Evolutionary conservation across 2,329 filamentous ascomycete genomes (phyloP).

Genomic region (Aureobasidium sp.): DNA sequence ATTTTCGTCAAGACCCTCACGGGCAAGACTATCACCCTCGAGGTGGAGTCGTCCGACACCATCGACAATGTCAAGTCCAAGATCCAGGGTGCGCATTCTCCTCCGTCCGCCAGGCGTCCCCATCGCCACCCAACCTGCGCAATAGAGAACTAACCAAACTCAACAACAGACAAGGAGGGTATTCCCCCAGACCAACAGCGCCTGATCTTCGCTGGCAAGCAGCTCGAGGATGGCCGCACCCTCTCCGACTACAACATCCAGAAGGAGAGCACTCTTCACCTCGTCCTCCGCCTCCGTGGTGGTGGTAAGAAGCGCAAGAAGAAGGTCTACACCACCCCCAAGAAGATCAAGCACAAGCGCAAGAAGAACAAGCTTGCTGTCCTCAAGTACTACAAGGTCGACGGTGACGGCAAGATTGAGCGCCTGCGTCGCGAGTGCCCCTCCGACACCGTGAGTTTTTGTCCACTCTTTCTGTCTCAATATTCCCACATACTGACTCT

Average conservation of each 20-base stretch:
- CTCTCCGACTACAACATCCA: constrained; percentile 99
- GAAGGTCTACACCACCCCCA: constrained; percentile 99
- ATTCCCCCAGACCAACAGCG: constrained; percentile 99
- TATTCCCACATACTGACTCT: constrained; percentile 22
- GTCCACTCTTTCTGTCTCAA: neutral
- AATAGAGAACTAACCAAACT: constrained; percentile 20
- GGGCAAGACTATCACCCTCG: constrained; percentile 99
- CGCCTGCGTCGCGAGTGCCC: constrained; percentile 98
- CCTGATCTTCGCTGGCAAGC: constrained; percentile 99
- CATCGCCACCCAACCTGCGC: neutral
- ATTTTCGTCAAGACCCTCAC: constrained; percentile 93
- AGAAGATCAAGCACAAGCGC: constrained; percentile 99
- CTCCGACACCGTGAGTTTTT: constrained; percentile 63
- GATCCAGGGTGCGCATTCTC: constrained; percentile 53
- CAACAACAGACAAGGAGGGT: constrained; percentile 89
- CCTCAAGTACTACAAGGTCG: constrained; percentile 99
- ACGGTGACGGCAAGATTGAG: constrained; percentile 99
- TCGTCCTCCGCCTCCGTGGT: constrained; percentile 96
- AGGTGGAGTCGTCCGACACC: constrained; percentile 99
- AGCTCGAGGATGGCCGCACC: constrained; percentile 98
- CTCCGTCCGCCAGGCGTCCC: neutral
- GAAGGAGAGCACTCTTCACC: constrained; percentile 98
- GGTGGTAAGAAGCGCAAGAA: constrained; percentile 99
- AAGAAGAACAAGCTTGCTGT: constrained; percentile 99
- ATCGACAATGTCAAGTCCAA: constrained; percentile 99